phyloP scores from a whole-genome alignment of 768 basidiomycete species.

The Russula griseocarnosa region DNA sequence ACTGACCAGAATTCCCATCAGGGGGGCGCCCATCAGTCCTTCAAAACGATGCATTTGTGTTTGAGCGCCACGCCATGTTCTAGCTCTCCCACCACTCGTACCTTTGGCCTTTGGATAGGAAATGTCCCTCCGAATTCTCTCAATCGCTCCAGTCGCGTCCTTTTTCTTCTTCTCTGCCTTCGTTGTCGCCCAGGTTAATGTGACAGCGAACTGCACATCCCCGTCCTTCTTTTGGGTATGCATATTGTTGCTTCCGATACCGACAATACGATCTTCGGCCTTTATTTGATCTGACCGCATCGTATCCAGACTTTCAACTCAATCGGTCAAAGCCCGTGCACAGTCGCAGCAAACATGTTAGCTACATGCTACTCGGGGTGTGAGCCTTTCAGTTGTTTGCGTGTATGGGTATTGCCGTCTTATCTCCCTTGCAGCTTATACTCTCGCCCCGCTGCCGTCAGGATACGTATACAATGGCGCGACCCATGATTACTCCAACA shows the following conservation, averaged over 20 bases:
- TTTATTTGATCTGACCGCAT: not conserved
- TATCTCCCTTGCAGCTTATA: not conserved
- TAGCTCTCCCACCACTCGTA: no score
- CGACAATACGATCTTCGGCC: no score
- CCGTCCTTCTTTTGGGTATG: no score
- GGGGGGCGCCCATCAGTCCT: not conserved
- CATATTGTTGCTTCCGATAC: no score
- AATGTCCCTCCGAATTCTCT: no score
- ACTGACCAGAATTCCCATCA: not conserved
- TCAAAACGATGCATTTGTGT: no score
- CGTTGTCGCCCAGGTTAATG: no score
- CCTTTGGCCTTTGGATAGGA: no score
- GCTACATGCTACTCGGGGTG: constrained; percentile 10
- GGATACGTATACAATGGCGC: constrained; percentile 2
- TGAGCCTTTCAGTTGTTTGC: not conserved
- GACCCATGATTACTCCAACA: not conserved
- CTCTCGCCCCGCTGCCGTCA: not conserved
- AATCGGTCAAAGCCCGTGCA: constrained; percentile 11
- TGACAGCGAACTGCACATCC: no score
- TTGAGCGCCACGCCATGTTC: no score
- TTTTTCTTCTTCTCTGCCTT: no score
- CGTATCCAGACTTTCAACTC: constrained; percentile 7
- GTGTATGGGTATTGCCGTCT: not conserved
- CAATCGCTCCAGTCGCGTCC: no score
- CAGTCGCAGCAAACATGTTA: constrained; percentile 3